A percentile compares a stretch with the other conserved stretches of the same genome.
Evolutionary conservation across 495 filamentous ascomycete genomes (phyloP).

Genomic region (Usnea hakonensis): DNA sequence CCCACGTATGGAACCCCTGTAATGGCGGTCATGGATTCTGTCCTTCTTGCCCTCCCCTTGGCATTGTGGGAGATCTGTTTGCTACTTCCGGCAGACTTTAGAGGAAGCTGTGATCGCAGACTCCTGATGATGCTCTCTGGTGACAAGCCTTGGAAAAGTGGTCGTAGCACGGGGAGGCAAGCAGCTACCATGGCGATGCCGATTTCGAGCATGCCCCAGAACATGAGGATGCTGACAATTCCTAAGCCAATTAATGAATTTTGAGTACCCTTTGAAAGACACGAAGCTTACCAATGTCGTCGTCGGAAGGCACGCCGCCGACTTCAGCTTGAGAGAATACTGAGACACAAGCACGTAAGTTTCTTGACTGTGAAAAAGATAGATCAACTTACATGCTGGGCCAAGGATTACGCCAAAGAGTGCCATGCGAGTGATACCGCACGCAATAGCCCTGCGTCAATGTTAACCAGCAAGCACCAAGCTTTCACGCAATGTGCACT

Average conservation of each 20-base stretch:
- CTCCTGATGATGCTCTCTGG: background rate
- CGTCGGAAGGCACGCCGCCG: background rate
- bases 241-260: background rate
- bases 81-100: background rate
- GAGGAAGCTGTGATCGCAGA: background rate
- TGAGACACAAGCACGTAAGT: background rate
- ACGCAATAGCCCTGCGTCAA: background rate
- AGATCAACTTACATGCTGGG: background rate
- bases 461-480: background rate
- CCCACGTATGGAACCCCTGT: background rate
- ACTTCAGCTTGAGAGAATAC: background rate
- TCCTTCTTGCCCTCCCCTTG: background rate
- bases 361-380: background rate
- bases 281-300: background rate
- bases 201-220: constrained; percentile 27
- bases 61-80: background rate
- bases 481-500: background rate
- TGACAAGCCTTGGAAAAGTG: constrained; percentile 29
- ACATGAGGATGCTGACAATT: background rate
- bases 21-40: background rate
- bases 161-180: constrained; percentile 41
- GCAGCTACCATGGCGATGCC: constrained; percentile 41
- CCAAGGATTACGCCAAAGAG: background rate
- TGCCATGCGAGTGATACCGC: background rate
- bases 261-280: background rate